Evolutionary conservation across 2,329 filamentous ascomycete genomes (phyloP).

Genomic region (Diaporthe citri): DNA sequence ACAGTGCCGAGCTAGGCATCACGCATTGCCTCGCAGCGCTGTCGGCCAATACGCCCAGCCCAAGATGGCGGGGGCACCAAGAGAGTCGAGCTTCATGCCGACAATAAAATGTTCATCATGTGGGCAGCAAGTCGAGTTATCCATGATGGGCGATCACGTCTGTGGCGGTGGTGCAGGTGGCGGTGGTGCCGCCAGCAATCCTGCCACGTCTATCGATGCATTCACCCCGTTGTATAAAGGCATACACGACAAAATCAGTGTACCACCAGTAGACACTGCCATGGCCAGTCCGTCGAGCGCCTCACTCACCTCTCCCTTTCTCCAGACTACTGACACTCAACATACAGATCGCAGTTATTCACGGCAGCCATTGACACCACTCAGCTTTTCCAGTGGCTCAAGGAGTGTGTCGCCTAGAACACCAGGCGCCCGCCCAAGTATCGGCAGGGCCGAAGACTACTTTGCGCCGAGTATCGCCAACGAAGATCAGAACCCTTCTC

Average conservation of each 20-base stretch:
- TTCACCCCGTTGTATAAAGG: constrained; percentile 53
- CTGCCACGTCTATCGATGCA: constrained; percentile 49
- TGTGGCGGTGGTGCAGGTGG: constrained; percentile 63
- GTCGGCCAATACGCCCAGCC: constrained; percentile 42
- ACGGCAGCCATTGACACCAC: constrained; percentile 71
- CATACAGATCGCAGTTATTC: constrained; percentile 65
- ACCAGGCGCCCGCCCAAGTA: constrained; percentile 59
- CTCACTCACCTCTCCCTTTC: constrained; percentile 11
- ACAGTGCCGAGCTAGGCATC: neutral
- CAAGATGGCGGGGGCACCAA: constrained; percentile 62
- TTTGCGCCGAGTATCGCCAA: constrained; percentile 60
- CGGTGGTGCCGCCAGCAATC: constrained; percentile 42
- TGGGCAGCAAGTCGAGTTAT: constrained; percentile 82
- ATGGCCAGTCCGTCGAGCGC: constrained; percentile 62
- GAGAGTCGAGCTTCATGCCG: constrained; percentile 80
- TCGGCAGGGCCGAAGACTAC: constrained; percentile 59
- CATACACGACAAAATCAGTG: constrained; percentile 56
- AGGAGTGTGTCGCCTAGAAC: constrained; percentile 74
- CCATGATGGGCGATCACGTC: constrained; percentile 86
- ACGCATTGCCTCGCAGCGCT: constrained; percentile 27
- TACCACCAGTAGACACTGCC: constrained; percentile 63
- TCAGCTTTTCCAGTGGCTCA: constrained; percentile 71
- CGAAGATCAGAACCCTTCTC: constrained; percentile 53
- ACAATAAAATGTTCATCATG: constrained; percentile 91
- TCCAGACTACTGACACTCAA: constrained; percentile 48